Evolutionary conservation across 2,329 filamentous ascomycete species (phyloP).

Genomic region (Passalora sequoiae): DNA sequence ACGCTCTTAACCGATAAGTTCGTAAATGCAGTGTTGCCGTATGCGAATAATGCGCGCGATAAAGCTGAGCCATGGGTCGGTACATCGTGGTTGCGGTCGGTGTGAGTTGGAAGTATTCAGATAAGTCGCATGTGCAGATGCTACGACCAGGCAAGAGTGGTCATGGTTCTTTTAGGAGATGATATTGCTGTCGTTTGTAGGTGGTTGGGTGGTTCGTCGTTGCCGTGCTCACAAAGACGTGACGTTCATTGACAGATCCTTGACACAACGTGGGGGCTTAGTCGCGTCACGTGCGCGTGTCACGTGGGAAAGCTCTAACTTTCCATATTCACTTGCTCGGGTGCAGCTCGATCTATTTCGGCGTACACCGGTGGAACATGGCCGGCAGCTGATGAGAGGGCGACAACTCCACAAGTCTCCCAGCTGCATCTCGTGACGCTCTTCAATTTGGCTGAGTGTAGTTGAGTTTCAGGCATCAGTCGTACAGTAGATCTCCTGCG

Average conservation of each 20-base stretch:
- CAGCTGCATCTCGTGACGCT: not conserved
- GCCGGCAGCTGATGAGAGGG: not conserved
- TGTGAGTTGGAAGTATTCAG: conserved; percentile 1
- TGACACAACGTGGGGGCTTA: not conserved
- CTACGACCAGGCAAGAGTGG: conserved; percentile 11
- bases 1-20: conserved; percentile 11
- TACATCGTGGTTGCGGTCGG: conserved; percentile 46
- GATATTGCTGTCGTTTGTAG: too few species aligned
- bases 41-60: conserved; percentile 47
- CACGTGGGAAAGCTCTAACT: not conserved
- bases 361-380: not conserved
- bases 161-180: conserved; percentile 4
- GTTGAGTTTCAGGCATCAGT: conserved; percentile 2
- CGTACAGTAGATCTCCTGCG: too few species aligned
- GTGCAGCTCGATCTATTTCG: not conserved
- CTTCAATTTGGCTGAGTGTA: too few species aligned
- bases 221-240: not conserved
- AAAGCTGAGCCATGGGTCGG: conserved; percentile 44
- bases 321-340: not conserved
- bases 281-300: not conserved
- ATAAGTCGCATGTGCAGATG: not conserved
- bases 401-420: not conserved
- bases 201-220: too few species aligned
- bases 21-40: conserved; percentile 48
- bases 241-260: not conserved